Conservation (phyloP, 164 flowering plant species). For the Vitis rupestris region DNA sequence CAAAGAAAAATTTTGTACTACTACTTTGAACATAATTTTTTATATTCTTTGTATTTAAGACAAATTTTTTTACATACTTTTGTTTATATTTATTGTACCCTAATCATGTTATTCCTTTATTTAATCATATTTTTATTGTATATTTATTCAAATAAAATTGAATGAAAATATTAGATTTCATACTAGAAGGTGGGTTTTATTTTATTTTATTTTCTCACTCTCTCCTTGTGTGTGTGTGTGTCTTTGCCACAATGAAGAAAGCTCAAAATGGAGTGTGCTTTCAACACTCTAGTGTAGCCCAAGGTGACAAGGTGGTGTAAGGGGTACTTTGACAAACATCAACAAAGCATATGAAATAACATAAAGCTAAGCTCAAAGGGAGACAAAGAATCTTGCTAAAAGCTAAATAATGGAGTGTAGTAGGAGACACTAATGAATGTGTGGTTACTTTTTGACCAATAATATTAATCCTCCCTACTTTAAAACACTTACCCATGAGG, state of each 20-base stretch:
- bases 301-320: slow-evolving; percentile 10
- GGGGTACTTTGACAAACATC: slow-evolving; percentile 33
- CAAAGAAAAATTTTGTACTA: no score
- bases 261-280: no score
- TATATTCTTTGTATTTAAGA: no score
- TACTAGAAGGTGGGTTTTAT: no score
- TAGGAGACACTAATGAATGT: slow-evolving; percentile 47
- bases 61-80: no score
- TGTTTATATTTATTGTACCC: no score
- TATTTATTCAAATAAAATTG: neutral
- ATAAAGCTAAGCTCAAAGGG: slow-evolving; percentile 49
- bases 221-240: no score
- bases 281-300: no score
- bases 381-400: slow-evolving; percentile 59
- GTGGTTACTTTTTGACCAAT: slow-evolving; percentile 50
- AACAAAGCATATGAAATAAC: slow-evolving; percentile 43
- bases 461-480: neutral
- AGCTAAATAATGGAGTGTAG: slow-evolving; percentile 51
- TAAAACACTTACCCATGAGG: slow-evolving; percentile 24
- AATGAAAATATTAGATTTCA: no score
- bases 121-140: neutral
- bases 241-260: no score
- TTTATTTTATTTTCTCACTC: no score
- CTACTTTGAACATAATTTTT: no score
- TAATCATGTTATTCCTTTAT: neutral